Evolutionary conservation across 352 stramenopile genomes (phyloP), one percentile per base, ranked within the genome.

Genomic region (Globisporangium cystogenes): DNA sequence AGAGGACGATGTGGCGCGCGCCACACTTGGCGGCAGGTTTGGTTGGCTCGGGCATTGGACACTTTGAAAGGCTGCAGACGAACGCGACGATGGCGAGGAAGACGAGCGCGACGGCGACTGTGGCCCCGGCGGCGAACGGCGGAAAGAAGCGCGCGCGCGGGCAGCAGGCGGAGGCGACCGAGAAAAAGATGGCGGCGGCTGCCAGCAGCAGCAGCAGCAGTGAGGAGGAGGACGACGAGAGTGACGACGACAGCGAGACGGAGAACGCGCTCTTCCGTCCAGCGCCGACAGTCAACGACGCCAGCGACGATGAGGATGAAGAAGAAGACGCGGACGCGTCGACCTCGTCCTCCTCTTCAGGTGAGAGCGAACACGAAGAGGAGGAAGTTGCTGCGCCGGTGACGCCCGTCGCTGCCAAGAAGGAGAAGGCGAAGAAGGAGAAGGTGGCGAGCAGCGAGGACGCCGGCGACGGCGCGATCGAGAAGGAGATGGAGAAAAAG

Each of bases 351-450:
- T 36, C 31, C 31, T 39, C 33, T 39, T 39, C 33, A 11, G 14
- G 24, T 7, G 95, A 90, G 55, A 70, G 92, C 20, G 76, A 95
- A 11, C 89, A 90, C 51, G 70, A 96, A 16, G 74, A 94, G 55
- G 81, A 82, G 0, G 74, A 94, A 0, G 75, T 93, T 21, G 74
- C 90, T 37, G 94, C 87, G 57, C 63, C 59, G 2, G 77, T 74
- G 10, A 75, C 85, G 51, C 64, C 54, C 60, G 48, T 68, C 70
- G 43, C 21, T 57, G 29, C 24, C n/a, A 23, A 40, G 35, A 59
- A 59, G 44, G 18, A 50, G 24, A 47, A 65, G 35, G 21, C 39
- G 14, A 63, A 69, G 21, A 61, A 73, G 42, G 48, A 11, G 14
- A 64, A 70, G 37, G 62, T 73, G 41, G 39, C 48, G 11, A 41